phyloP scores from a whole-genome alignment of 805 yeast genomes.

The Candida jianshihensis region DNA sequence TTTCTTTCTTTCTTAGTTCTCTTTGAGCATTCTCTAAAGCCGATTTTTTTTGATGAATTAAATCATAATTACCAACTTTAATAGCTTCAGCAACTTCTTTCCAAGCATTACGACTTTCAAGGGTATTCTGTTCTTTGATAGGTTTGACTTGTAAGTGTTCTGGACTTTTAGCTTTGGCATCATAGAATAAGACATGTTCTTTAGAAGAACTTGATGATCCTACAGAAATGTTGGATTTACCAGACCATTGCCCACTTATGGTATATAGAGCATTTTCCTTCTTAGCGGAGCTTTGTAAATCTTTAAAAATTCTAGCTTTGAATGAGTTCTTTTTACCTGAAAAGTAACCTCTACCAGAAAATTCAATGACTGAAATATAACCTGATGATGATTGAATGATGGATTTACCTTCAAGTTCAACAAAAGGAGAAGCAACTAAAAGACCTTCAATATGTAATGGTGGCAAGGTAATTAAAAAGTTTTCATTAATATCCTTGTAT shows the following conservation, averaged over 20 bases:
- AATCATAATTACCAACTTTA: slow-evolving; percentile 62
- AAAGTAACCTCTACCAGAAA: slow-evolving; percentile 89
- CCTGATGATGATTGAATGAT: slow-evolving; percentile 80
- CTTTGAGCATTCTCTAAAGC: slow-evolving; percentile 81
- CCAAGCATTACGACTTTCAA: slow-evolving; percentile 93
- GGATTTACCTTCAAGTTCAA: slow-evolving; percentile 88
- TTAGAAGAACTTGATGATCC: slow-evolving; percentile 44
- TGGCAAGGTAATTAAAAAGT: slow-evolving; percentile 81
- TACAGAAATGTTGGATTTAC: slow-evolving; percentile 53
- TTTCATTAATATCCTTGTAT: slow-evolving; percentile 54
- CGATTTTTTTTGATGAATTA: slow-evolving; percentile 69
- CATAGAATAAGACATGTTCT: slow-evolving; percentile 51
- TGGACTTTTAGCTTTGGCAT: slow-evolving; percentile 44
- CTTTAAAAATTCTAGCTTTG: slow-evolving; percentile 73
- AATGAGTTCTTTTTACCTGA: slow-evolving; percentile 90
- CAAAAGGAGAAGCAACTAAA: slow-evolving; percentile 85
- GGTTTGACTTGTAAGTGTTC: slow-evolving; percentile 71
- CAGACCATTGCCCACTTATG: slow-evolving; percentile 91
- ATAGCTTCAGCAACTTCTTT: slow-evolving; percentile 82
- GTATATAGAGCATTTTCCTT: slow-evolving; percentile 66
- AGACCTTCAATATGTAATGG: slow-evolving; percentile 94
- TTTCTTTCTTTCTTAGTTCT: slow-evolving; percentile 68
- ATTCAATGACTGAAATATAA: slow-evolving; percentile 64
- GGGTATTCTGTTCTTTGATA: slow-evolving; percentile 65
- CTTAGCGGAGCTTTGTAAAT: slow-evolving; percentile 41